phyloP scores from a whole-genome alignment of 208 protist genomes.

The Acanthamoeba sp. region DNA sequence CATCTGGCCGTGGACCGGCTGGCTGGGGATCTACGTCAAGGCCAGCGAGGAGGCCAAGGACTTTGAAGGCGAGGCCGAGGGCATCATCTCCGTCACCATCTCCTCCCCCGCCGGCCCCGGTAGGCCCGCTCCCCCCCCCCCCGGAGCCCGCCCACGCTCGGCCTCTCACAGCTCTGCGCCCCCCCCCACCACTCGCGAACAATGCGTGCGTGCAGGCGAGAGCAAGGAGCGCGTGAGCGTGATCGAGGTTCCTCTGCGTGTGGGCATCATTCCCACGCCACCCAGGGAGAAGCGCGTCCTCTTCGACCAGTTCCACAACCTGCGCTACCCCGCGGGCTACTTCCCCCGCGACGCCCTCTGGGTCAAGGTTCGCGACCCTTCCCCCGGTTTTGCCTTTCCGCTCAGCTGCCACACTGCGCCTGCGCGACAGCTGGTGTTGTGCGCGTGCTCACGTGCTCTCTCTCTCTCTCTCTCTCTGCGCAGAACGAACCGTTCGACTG shows the following conservation, averaged over 20 bases:
- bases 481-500: conserved; percentile 93
- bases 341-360: conserved; percentile 95
- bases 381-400: background rate
- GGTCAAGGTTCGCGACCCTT: conserved; percentile 65
- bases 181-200: too few relatives aligned
- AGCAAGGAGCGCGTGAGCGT: background rate
- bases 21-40: conserved; percentile 87
- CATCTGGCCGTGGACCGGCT: conserved; percentile 93
- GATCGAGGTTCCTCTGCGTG: conserved; percentile 51
- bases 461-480: background rate
- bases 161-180: background rate
- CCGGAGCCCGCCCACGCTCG: background rate
- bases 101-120: conserved; percentile 51
- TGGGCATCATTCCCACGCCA: conserved; percentile 90
- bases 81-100: conserved; percentile 74
- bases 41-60: conserved; percentile 59
- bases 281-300: conserved; percentile 92
- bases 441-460: background rate
- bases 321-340: conserved; percentile 95
- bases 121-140: background rate
- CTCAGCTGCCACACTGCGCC: too few relatives aligned
- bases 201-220: conserved; percentile 61
- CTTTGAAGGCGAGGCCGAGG: conserved; percentile 79
- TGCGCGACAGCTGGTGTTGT: background rate
- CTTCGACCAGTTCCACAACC: conserved; percentile 96